Evolutionary conservation across 768 basidiomycete genomes (phyloP).

Genomic region (Russula foetens): DNA sequence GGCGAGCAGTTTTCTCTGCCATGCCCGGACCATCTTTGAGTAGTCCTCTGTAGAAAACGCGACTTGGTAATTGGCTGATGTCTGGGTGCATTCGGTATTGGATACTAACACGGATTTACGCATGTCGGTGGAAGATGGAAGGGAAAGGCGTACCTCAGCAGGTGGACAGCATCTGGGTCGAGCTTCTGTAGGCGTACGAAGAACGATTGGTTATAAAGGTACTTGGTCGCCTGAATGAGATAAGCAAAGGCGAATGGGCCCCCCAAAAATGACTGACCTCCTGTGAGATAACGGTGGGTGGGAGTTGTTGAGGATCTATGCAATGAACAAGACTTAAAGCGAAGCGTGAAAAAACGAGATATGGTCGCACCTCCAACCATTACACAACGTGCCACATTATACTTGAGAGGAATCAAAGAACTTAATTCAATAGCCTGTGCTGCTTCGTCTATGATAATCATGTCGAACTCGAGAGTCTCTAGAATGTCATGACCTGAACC

Average conservation of each 20-base stretch:
- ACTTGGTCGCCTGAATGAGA: slow-evolving; percentile 47
- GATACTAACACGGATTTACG: slow-evolving; percentile 48
- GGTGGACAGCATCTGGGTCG: slow-evolving; percentile 75
- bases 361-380: slow-evolving; percentile 74
- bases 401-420: slow-evolving; percentile 91
- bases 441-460: slow-evolving; percentile 96
- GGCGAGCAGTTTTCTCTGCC: slow-evolving; percentile 68
- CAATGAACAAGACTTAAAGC: neutral
- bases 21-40: slow-evolving; percentile 86
- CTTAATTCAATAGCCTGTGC: slow-evolving; percentile 95
- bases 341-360: neutral
- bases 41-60: slow-evolving; percentile 74
- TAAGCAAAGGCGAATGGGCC: neutral
- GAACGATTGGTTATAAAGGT: slow-evolving; percentile 81
- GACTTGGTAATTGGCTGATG: slow-evolving; percentile 85
- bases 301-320: slow-evolving; percentile 87
- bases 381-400: slow-evolving; percentile 71
- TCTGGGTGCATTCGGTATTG: slow-evolving; percentile 99
- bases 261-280: slow-evolving; percentile 36
- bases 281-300: slow-evolving; percentile 77
- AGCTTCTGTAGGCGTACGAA: slow-evolving; percentile 87
- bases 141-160: slow-evolving; percentile 58
- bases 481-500: slow-evolving; percentile 88
- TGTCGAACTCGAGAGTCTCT: slow-evolving; percentile 81
- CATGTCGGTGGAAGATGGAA: neutral